Percentiles rank a stretch among this genome's conserved stretches.
phyloP scores from a whole-genome alignment of 441 rosid genomes.

The Geranium incanum region DNA sequence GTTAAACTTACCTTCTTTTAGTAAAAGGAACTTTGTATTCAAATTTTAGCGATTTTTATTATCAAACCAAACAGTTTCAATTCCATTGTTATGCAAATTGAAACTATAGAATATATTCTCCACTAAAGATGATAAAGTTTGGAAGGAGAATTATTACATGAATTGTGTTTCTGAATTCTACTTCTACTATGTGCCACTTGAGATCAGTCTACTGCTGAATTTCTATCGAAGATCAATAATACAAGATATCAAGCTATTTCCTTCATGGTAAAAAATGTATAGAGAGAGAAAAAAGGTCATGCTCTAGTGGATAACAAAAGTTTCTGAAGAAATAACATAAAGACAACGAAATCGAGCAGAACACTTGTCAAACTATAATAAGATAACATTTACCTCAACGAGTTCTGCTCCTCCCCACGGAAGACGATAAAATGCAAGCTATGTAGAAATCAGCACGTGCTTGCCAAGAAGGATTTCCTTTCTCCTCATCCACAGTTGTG shows the following conservation, averaged over 20 bases:
- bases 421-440: slow-evolving; percentile 81
- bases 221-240: background rate
- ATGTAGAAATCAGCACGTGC: slow-evolving; percentile 91
- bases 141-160: background rate
- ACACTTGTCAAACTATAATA: too few species aligned
- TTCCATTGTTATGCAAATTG: background rate
- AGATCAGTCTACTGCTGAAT: background rate
- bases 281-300: background rate
- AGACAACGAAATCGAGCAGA: too few species aligned
- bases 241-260: background rate
- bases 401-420: slow-evolving; percentile 99
- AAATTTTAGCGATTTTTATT: background rate
- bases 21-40: background rate
- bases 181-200: background rate
- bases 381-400: slow-evolving; percentile 49
- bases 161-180: background rate
- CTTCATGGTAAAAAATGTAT: background rate
- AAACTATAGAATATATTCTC: background rate
- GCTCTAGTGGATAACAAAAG: background rate
- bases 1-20: too few species aligned
- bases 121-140: background rate
- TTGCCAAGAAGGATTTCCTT: slow-evolving; percentile 98
- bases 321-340: too few species aligned
- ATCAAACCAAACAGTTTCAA: background rate
- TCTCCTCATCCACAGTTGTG: slow-evolving; percentile 93